These are phyloP conservation scores for Suillus occidentalis DNA, from an alignment of 768 basidiomycete species.

Conservation along the genomic window DNA sequence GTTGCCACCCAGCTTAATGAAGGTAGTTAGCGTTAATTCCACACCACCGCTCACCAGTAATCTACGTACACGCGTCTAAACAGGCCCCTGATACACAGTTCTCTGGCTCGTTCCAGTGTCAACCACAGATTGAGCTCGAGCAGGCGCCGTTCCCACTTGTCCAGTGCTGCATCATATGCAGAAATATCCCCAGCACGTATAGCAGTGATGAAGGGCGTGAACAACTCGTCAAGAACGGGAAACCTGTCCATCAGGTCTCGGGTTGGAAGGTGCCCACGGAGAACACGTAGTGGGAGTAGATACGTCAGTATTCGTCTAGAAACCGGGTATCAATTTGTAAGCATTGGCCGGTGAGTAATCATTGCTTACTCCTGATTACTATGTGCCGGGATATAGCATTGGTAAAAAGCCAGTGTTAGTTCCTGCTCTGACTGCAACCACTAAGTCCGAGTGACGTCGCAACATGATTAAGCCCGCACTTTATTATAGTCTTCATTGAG, in stretches of 20 bases:
- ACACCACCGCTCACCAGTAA: neutral
- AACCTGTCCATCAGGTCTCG: slow-evolving; percentile 66
- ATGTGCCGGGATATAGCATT: slow-evolving; percentile 68
- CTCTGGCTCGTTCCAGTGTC: slow-evolving; percentile 83
- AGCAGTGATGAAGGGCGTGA: slow-evolving; percentile 77
- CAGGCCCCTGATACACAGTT: slow-evolving; percentile 80
- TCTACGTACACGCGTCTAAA: slow-evolving; percentile 72
- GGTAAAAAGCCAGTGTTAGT: slow-evolving; percentile 82
- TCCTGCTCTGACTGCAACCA: slow-evolving; percentile 73
- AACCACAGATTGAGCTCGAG: slow-evolving; percentile 88
- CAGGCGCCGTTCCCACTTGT: slow-evolving; percentile 66
- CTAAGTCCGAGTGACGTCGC: slow-evolving; percentile 6
- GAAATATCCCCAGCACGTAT: slow-evolving; percentile 76
- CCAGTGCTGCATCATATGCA: slow-evolving; percentile 79
- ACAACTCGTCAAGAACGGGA: slow-evolving; percentile 70
- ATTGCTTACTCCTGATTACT: slow-evolving; percentile 78
- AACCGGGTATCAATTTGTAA: neutral
- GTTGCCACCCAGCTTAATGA: slow-evolving; percentile 72
- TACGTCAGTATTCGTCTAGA: slow-evolving; percentile 86
- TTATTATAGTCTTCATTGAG: slow-evolving; percentile 89
- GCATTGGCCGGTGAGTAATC: neutral
- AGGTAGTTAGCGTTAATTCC: neutral
- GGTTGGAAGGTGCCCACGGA: slow-evolving; percentile 86
- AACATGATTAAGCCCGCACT: slow-evolving; percentile 37
- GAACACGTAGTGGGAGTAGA: slow-evolving; percentile 84